Evolutionary conservation across 192 early-diverging fungal species (phyloP), one percentile per base, ranked within the genome.

Genomic region (Coemansia sp.): DNA sequence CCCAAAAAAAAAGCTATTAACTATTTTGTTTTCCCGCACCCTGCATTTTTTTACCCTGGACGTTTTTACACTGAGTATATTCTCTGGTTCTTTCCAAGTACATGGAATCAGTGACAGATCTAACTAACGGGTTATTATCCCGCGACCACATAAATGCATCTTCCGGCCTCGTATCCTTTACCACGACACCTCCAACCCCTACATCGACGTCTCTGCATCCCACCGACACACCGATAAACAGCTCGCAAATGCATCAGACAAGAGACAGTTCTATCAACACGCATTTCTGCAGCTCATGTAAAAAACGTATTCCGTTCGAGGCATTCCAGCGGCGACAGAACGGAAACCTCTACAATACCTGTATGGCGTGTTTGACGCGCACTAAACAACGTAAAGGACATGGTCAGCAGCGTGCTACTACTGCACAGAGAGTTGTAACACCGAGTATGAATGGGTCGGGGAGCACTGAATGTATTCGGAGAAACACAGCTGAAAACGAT

Each of bases 281-380:
- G 61, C 69, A 76, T 61, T 76, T 72, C 54, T 76, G 75, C 55
- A 71, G 69, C 51, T 76, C 75, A 22, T 76, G 75, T 51, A 76
- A 76, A 45, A 76, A 76, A 53, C 68, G 74, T 8, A 71, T 76
- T 66, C 28, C 39, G 1, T 56, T 64, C 5, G 65, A 70, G 11
- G 64, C 65, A 8, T 76, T 76, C 60, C 74, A 70, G 17, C 62
- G 74, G 5, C 43, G 74, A 12, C 60, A 70, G 37, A 76, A 76
- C 62, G 74, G 74, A n/a, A 63, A 45, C 33, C 60, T 76, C 20
- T 76, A 76, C 63, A 76, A 62, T 36, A 76, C 74, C 8, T 76
- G 74, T n/a, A 71, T 37, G 34, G 32, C n/a, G 5, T 76, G 74
- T 22, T 52, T 76, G 38, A 51, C 65, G 2, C 64, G 64, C 41